Conservation (phyloP, 2,329 filamentous ascomycete species). For the Fusarium burgessii region DNA sequence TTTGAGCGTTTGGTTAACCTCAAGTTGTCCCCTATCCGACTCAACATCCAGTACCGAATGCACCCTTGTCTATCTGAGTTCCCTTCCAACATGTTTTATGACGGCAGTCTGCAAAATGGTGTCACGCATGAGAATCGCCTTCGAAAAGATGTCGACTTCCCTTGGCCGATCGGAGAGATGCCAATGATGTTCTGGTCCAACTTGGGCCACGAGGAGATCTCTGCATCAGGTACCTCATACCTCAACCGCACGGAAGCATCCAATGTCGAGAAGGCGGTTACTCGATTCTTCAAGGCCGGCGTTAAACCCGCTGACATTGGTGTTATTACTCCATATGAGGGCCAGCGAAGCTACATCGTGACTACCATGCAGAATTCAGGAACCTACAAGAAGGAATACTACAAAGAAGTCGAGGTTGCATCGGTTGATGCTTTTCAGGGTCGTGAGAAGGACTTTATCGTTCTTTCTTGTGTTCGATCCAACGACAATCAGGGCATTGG, state of each 20-base stretch:
- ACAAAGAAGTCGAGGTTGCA: constrained; percentile 98
- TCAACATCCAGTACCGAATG: constrained; percentile 99
- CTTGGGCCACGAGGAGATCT: constrained; percentile 96
- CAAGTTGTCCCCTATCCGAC: constrained; percentile 88
- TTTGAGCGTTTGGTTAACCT: constrained; percentile 96
- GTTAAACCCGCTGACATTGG: constrained; percentile 95
- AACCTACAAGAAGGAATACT: constrained; percentile 97
- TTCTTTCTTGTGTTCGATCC: constrained; percentile 95
- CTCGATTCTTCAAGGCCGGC: constrained; percentile 97
- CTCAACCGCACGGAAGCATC: constrained; percentile 97
- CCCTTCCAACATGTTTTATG: constrained; percentile 99
- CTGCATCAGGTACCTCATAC: constrained; percentile 96
- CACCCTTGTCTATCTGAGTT: constrained; percentile 97
- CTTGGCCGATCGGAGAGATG: constrained; percentile 92
- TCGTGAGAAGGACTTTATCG: constrained; percentile 98
- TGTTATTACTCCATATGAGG: constrained; percentile 98
- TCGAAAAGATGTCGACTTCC: constrained; percentile 94
- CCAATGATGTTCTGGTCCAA: constrained; percentile 99
- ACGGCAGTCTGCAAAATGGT: constrained; percentile 95
- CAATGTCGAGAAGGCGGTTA: constrained; percentile 98
- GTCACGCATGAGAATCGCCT: constrained; percentile 90
- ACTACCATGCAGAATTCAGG: constrained; percentile 99
- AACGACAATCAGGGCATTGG: constrained; percentile 99
- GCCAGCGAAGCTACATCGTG: constrained; percentile 97
- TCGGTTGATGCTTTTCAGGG: constrained; percentile 99